A percentile compares a stretch with the other conserved stretches of the same genome.
phyloP scores from a whole-genome alignment of 2,329 filamentous ascomycete genomes.

The Aspergillus persii region DNA sequence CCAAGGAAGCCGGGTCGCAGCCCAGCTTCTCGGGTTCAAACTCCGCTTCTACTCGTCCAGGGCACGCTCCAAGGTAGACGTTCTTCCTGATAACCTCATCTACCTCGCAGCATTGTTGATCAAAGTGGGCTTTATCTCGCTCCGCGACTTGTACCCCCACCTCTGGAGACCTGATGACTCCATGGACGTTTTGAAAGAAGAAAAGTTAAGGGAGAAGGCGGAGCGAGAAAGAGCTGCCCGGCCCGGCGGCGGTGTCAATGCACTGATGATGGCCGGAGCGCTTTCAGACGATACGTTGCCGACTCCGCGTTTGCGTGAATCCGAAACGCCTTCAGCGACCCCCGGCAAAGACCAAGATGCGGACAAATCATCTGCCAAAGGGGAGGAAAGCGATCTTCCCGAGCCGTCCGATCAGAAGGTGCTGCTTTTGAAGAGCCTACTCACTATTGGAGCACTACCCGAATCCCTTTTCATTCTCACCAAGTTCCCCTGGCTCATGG shows the following conservation, averaged over 20 bases:
- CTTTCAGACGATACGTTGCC: constrained; percentile 75
- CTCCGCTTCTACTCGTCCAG: constrained; percentile 88
- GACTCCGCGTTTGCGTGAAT: constrained; percentile 51
- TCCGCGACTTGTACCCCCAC: constrained; percentile 87
- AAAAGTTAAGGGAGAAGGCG: constrained; percentile 71
- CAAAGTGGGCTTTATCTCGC: constrained; percentile 94
- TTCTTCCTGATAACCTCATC: constrained; percentile 86
- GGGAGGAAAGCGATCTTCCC: constrained; percentile 54
- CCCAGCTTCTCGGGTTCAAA: constrained; percentile 95
- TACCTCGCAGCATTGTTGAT: constrained; percentile 89
- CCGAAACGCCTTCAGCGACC: constrained; percentile 51
- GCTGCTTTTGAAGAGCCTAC: constrained; percentile 74
- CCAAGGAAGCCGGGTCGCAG: constrained; percentile 83
- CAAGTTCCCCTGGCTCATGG: constrained; percentile 87
- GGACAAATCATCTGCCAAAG: constrained; percentile 37
- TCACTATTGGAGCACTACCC: constrained; percentile 87
- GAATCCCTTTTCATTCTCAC: constrained; percentile 91
- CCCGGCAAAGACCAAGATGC: constrained; percentile 54
- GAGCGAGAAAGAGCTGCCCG: constrained; percentile 72
- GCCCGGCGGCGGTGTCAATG: constrained; percentile 73
- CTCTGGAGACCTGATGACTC: constrained; percentile 79
- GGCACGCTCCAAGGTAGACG: constrained; percentile 70
- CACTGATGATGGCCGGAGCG: constrained; percentile 80
- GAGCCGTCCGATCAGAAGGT: constrained; percentile 88
- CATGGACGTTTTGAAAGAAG: constrained; percentile 72